Evolutionary conservation across 345 rosid species (phyloP), one percentile per base, ranked within the genome.

Genomic region (Rhizophora apiculata): DNA sequence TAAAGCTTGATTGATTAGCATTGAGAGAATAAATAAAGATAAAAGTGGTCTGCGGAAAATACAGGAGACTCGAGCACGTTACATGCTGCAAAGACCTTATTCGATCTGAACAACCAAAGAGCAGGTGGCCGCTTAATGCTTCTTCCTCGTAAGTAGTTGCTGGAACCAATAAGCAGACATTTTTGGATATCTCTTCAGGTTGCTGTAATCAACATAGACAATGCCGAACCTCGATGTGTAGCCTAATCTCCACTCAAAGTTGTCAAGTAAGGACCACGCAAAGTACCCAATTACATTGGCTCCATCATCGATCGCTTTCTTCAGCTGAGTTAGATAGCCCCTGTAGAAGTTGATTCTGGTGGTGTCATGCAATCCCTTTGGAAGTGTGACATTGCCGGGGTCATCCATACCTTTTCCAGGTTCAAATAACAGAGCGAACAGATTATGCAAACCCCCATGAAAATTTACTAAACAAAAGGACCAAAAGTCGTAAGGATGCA

Each of bases 191-290:
- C 99, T 86, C 86, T 83, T 87, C 39, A 92, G 84, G 68, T 69
- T 88, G 70, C 55, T 54, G 76, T 72, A 90, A 71, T 95, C 94
- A 56, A 95, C 89, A 74, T 90, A 95, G 30, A 95, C 97, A 21
- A 95, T 92, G 64, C 98, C 98, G 5, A 95, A 95, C 82, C 97
- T 85, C 19, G 99, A 85, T 60, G 98, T 95, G 85, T 95, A 95
- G 64, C 97, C 98, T 34, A 77, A 82, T 71, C 84, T 76, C 99
- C 99, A 95, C 74, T 95, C 98, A 21, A 95, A 95, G 80, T 95
- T 95, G 76, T 95, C 98, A 0, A 95, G 90, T 88, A 95, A 74
- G 1, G 98, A 92, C 99, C 99, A 95, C 0, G 98, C 98, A 30
- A 95, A 95, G 81, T 95, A 95, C 48, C 97, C 99, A 8, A 63